These are phyloP conservation scores for Ceratocystis albifundus DNA, from an alignment of 2,329 filamentous ascomycete species.

Conservation along the genomic window DNA sequence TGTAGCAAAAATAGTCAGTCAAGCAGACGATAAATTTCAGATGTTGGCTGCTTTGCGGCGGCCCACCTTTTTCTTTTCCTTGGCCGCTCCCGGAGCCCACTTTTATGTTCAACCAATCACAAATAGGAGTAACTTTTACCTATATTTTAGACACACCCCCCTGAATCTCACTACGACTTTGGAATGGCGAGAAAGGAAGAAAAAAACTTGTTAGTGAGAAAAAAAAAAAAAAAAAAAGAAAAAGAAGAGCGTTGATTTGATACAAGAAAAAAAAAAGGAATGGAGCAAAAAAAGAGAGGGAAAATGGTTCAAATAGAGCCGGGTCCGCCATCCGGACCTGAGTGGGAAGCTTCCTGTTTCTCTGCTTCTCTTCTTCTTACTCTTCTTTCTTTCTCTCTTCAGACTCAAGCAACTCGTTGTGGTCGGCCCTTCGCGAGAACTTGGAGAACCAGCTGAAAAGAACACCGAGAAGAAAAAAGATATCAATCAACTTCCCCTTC, in stretches of 20 bases:
- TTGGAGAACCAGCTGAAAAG: conserved; percentile 24
- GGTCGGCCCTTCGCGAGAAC: conserved; percentile 22
- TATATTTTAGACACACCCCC: conserved; percentile 18
- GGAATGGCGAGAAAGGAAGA: background rate
- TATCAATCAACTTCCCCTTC: background rate
- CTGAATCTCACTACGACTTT: background rate
- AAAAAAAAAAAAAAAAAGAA: conserved; percentile 4
- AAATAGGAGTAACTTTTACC: background rate
- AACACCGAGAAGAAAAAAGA: conserved; percentile 18
- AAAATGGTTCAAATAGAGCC: conserved; percentile 18
- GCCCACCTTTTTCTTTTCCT: conserved; percentile 2
- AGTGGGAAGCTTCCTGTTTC: background rate
- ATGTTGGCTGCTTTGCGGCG: background rate
- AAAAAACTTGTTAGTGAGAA: background rate
- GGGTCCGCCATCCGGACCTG: conserved; percentile 13
- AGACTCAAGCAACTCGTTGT: conserved; percentile 23
- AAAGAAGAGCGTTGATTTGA: background rate
- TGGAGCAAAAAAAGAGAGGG: background rate
- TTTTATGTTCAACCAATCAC: conserved; percentile 13
- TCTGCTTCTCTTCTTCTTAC: conserved; percentile 6
- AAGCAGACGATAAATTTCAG: background rate
- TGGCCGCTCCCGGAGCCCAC: conserved; percentile 20
- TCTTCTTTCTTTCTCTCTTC: conserved; percentile 15
- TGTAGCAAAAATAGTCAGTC: background rate
- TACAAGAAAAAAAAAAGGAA: background rate